phyloP scores from a whole-genome alignment of 2,329 filamentous ascomycete species.

The Penicillium rolfsii region DNA sequence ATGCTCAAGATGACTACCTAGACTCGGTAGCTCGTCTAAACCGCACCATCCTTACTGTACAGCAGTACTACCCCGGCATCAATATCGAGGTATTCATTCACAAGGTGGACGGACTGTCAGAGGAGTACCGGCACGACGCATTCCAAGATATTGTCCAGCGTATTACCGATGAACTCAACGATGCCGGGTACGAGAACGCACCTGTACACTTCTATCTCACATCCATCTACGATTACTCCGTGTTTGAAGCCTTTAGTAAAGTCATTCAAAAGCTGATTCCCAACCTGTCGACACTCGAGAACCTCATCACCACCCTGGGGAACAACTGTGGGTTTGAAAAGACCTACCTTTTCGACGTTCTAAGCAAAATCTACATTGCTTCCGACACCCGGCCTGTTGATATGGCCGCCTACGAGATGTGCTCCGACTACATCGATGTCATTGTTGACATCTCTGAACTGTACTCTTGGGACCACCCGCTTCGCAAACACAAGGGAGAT shows the following conservation, averaged over 20 bases:
- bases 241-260: conserved; percentile 97
- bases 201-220: conserved; percentile 95
- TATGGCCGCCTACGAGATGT: conserved; percentile 96
- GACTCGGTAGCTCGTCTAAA: conserved; percentile 88
- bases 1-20: conserved; percentile 96
- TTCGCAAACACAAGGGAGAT: conserved; percentile 46
- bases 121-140: conserved; percentile 94
- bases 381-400: conserved; percentile 92
- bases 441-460: conserved; percentile 97
- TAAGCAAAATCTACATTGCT: conserved; percentile 98
- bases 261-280: conserved; percentile 98
- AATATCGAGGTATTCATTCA: conserved; percentile 99
- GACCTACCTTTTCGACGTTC: conserved; percentile 95
- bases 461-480: conserved; percentile 72
- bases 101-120: conserved; percentile 96
- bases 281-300: conserved; percentile 87
- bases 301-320: conserved; percentile 90
- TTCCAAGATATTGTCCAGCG: conserved; percentile 95
- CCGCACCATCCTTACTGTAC: conserved; percentile 83
- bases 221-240: conserved; percentile 97
- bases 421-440: conserved; percentile 97
- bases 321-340: conserved; percentile 96
- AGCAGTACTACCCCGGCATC: conserved; percentile 86
- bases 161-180: conserved; percentile 93
- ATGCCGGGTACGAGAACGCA: conserved; percentile 89